phyloP scores from a whole-genome alignment of 495 filamentous ascomycete species.

The Penicillium ochrochloron region DNA sequence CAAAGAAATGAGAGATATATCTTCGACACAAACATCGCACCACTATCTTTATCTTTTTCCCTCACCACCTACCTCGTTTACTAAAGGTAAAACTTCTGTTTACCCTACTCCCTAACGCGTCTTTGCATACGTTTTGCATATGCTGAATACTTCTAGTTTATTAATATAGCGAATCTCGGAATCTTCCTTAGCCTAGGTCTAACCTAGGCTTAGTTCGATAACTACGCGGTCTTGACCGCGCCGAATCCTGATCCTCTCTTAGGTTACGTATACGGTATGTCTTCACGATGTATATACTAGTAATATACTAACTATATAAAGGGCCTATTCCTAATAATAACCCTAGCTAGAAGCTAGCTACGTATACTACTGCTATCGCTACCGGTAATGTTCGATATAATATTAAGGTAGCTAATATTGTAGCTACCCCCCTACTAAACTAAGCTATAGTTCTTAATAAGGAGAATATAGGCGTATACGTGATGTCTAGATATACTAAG shows the following conservation, averaged over 20 bases:
- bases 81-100: background rate
- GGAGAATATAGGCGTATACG: conserved; percentile 12
- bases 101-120: background rate
- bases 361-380: background rate
- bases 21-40: background rate
- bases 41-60: background rate
- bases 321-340: conserved; percentile 16
- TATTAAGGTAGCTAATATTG: background rate
- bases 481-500: background rate
- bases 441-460: conserved; percentile 1
- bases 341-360: conserved; percentile 9
- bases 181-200: background rate
- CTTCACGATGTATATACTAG: background rate
- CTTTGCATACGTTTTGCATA: background rate
- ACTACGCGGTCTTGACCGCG: background rate
- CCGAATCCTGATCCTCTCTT: background rate
- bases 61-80: background rate
- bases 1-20: no score
- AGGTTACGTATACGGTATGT: conserved; percentile 7
- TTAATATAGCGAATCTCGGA: no score
- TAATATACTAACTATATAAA: conserved; percentile 11
- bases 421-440: background rate
- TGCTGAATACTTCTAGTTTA: no score
- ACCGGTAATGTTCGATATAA: background rate
- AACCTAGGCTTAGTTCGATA: background rate